These are phyloP conservation scores for Xylaria cubensis DNA, from an alignment of 495 filamentous ascomycete species.

Conservation along the genomic window DNA sequence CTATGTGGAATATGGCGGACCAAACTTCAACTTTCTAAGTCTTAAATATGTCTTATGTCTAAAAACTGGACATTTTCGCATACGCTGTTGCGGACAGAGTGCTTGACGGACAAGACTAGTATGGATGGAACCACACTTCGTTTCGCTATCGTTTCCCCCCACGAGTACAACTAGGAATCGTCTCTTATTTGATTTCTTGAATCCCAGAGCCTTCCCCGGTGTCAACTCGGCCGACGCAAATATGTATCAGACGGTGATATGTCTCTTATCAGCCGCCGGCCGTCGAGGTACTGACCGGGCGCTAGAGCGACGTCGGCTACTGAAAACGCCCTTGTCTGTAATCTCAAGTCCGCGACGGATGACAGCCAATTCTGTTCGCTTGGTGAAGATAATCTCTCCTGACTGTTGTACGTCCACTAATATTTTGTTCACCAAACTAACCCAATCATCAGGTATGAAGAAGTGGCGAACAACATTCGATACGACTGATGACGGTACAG, in stretches of 20 bases:
- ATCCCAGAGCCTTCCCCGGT: neutral
- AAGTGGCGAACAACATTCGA: neutral
- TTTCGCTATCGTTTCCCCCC: neutral
- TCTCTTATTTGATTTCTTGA: neutral
- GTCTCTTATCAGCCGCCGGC: neutral
- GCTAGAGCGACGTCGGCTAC: neutral
- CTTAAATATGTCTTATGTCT: neutral
- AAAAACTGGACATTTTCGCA: neutral
- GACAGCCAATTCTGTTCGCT: conserved; percentile 39
- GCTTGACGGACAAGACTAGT: neutral
- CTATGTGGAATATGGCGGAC: neutral
- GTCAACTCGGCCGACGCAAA: neutral
- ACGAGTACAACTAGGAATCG: neutral
- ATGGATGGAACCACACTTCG: neutral
- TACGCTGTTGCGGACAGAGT: neutral
- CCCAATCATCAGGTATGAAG: conserved; percentile 19
- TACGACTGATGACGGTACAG: neutral
- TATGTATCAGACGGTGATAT: neutral
- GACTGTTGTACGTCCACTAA: conserved; percentile 24
- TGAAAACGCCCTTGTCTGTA: conserved; percentile 12
- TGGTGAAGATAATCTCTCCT: conserved; percentile 40
- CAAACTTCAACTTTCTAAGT: neutral
- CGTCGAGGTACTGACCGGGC: neutral
- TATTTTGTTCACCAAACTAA: neutral
- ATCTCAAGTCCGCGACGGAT: conserved; percentile 41